A percentile compares a stretch with the other conserved stretches of the same genome.
These are phyloP conservation scores for Rhodomyrtus psidioides DNA, from an alignment of 441 rosid species.

Conservation along the genomic window DNA sequence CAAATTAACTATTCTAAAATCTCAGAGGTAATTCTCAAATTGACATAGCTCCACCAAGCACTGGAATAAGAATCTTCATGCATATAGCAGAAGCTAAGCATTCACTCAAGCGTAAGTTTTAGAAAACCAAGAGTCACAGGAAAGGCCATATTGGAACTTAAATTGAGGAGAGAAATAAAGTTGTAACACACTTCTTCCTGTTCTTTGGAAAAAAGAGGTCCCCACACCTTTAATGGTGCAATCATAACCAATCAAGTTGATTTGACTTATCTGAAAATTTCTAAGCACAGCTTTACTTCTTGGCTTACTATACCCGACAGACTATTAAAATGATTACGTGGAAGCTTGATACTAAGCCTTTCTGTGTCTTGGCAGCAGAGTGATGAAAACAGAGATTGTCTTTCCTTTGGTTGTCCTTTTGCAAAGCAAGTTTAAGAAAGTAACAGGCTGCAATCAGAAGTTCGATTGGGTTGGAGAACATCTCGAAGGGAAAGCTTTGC, in stretches of 20 bases:
- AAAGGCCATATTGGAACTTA: background rate
- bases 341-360: background rate
- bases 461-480: background rate
- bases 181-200: background rate
- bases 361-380: background rate
- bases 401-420: background rate
- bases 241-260: background rate
- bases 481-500: background rate
- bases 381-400: background rate
- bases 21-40: background rate
- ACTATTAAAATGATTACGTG: background rate
- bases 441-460: background rate
- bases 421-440: background rate
- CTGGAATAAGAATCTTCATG: background rate
- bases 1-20: background rate
- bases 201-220: background rate
- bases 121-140: background rate
- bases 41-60: background rate
- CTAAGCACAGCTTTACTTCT: background rate
- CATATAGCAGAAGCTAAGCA: background rate
- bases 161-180: background rate
- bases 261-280: background rate
- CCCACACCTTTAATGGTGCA: background rate
- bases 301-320: background rate
- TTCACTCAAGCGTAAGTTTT: background rate